Base-by-base conservation (phyloP, 2,329 filamentous ascomycete genomes). In the Geosmithia putterillii region DNA sequence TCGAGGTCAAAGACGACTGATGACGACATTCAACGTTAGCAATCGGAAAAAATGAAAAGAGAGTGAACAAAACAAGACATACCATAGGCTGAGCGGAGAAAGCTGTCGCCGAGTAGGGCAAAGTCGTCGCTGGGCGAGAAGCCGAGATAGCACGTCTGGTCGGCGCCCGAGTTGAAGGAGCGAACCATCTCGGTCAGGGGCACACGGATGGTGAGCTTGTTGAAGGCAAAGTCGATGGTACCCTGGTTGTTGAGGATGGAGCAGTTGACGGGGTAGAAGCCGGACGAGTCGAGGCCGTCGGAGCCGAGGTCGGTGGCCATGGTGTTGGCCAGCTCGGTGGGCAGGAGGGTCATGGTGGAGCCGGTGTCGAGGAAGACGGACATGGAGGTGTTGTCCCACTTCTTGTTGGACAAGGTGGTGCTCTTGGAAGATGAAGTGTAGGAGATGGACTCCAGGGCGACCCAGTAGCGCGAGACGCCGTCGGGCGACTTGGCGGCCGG, bases 291-390 rank as follows among this genome's bases (percentile, higher is more conserved):
- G 41, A 60, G 51, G 1, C 53, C 52, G 0, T 54, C 45, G 3
- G 65, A 64, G 10, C 69, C 70, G 43, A 79, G 70, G 48, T 73
- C 69, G 19, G 57, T 52, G 18, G 69, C 70, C 25, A 79, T 69
- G 37, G 53, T 48, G n/a, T 60, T 52, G 37, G 72, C 72, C 25
- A 86, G 60, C 18, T 57, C 55, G 44, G 73, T 61, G 1, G 83
- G 83, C 2, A 87, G 65, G 44, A 85, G 74, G 41, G 75, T 81
- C 52, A 85, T 66, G 14, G 79, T 84, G 20, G 78, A 79, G 7
- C 83, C 83, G 21, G 77, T 83, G 60, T 87, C 83, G 38, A 86
- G 69, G 43, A 86, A 77, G 10, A 83, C 80, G 12, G 76, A 66
- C 50, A 69, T 61, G 15, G 50, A 51, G 38, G 62, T 62, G 52